Evolutionary conservation across 1,284 basidiomycete genomes (phyloP), one percentile per base, ranked within the genome.

Genomic region (Trichosporon asahii): DNA sequence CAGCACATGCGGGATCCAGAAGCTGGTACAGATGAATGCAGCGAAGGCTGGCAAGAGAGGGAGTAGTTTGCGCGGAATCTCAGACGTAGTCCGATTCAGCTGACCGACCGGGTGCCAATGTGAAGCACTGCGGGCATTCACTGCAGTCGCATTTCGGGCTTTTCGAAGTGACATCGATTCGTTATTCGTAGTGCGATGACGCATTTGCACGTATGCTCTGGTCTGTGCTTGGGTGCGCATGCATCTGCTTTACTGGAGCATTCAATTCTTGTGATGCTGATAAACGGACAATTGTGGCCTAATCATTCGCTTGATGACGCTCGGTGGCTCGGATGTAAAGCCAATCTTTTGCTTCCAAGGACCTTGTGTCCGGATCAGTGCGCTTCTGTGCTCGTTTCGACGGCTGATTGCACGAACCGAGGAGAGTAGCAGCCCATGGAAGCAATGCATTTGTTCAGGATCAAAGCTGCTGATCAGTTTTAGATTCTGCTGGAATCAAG

Each of bases 401-500:
- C 40, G 40, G 4, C 18, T 44, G 40, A 44, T n/a, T 44, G 40
- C 35, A 37, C 40, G 40, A 53, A 12, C 21, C 49, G 49, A 53
- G 49, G 1, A 21, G 25, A 3, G 49, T 25, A 5, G 44, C 9
- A 37, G 35, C 35, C 35, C 35, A 37, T 12, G 11, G 49, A 9
- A 23, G 49, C 49, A 53, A 21, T 21, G 49, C 12, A 53, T 53
- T 53, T 53, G 49, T 9, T 53, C 49, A 53, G 49, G 49, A 53
- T 53, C 49, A 25, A 25, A 25, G 49, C 21, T 25, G 49, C 23
- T 53, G 49, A 53, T 53, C 49, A 53, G 49, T 53, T 53, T 53
- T 25, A 53, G 49, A 53, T 25, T 53, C 49, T 53, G 49, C 49
- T 53, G 49, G 49, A 53, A 53, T 53, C 49, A 53, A 23, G 49